These are phyloP conservation scores for Trichoderma endophyticum DNA, from an alignment of 2,329 filamentous ascomycete species.

Conservation along the genomic window DNA sequence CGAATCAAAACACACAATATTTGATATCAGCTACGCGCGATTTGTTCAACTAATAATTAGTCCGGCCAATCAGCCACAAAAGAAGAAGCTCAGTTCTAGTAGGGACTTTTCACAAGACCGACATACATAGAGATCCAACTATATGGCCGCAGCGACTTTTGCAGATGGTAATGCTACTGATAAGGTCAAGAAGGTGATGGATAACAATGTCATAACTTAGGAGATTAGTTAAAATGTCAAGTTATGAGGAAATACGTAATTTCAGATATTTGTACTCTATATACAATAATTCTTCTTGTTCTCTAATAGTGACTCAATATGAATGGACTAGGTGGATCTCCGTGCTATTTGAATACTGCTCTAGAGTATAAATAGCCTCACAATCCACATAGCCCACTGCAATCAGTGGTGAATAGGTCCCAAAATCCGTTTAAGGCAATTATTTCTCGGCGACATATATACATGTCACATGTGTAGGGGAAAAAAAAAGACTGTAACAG, in stretches of 20 bases:
- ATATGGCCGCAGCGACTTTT: too few species aligned
- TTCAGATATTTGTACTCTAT: not conserved
- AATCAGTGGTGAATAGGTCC: not conserved
- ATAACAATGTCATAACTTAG: not conserved
- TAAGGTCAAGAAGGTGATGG: not conserved
- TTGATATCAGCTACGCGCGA: not conserved
- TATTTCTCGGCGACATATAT: not conserved
- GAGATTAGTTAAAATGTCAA: not conserved
- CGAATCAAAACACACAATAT: not conserved
- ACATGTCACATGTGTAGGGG: not conserved
- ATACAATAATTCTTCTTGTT: accelerated
- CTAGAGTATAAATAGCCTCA: not conserved
- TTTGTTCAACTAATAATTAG: too few species aligned
- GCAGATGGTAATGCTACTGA: not conserved
- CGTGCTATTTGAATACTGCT: too few species aligned
- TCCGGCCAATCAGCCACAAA: too few species aligned
- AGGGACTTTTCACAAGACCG: too few species aligned
- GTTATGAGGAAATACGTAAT: not conserved
- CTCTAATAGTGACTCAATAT: not conserved
- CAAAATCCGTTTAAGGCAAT: not conserved
- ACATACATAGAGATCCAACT: not conserved
- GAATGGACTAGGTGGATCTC: too few species aligned
- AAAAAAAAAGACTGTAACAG: not conserved
- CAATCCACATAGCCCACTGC: accelerated
- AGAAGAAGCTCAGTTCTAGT: too few species aligned